A percentile compares a stretch with the other conserved stretches of the same genome.
Evolutionary conservation across 352 stramenopile species (phyloP).

Genomic region (Phytophthora citrophthora): DNA sequence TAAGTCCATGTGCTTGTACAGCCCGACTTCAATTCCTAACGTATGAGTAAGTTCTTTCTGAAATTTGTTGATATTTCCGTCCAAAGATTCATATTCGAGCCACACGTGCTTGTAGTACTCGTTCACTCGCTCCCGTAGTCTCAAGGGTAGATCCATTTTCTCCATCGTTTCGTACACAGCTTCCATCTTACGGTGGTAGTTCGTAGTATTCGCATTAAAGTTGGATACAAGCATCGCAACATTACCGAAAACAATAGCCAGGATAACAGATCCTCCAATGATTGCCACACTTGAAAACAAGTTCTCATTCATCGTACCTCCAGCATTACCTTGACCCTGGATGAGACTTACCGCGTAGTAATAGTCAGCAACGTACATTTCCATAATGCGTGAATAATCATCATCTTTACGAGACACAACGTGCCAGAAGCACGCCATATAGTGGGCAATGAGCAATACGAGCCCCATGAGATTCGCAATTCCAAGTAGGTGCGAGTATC

Average conservation of each 20-base stretch:
- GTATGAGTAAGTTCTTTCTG: slow-evolving; percentile 48
- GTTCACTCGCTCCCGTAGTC: slow-evolving; percentile 46
- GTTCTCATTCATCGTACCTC: slow-evolving; percentile 23
- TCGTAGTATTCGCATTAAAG: slow-evolving; percentile 51
- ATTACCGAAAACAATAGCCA: slow-evolving; percentile 66
- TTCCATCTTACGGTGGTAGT: slow-evolving; percentile 73
- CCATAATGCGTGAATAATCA: background rate
- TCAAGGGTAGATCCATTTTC: slow-evolving; percentile 44
- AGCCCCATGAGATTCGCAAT: slow-evolving; percentile 41
- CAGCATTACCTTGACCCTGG: slow-evolving; percentile 49
- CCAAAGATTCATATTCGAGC: slow-evolving; percentile 49
- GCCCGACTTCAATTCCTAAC: slow-evolving; percentile 44
- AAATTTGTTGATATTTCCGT: slow-evolving; percentile 44
- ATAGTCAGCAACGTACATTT: slow-evolving; percentile 46
- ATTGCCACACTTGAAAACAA: slow-evolving; percentile 43
- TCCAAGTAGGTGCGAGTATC: slow-evolving; percentile 39
- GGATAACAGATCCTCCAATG: slow-evolving; percentile 49
- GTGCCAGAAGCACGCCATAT: slow-evolving; percentile 57
- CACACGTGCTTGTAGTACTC: slow-evolving; percentile 57
- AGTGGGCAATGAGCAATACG: slow-evolving; percentile 49
- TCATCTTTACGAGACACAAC: slow-evolving; percentile 11
- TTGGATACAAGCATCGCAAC: slow-evolving; percentile 64
- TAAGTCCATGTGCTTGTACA: slow-evolving; percentile 49
- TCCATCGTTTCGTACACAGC: slow-evolving; percentile 57
- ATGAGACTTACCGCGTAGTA: slow-evolving; percentile 47